A percentile compares a stretch with the other conserved stretches of the same genome.
Evolutionary conservation across 305 asterid genomes (phyloP).

Genomic region (Fraxinus latifolia): DNA sequence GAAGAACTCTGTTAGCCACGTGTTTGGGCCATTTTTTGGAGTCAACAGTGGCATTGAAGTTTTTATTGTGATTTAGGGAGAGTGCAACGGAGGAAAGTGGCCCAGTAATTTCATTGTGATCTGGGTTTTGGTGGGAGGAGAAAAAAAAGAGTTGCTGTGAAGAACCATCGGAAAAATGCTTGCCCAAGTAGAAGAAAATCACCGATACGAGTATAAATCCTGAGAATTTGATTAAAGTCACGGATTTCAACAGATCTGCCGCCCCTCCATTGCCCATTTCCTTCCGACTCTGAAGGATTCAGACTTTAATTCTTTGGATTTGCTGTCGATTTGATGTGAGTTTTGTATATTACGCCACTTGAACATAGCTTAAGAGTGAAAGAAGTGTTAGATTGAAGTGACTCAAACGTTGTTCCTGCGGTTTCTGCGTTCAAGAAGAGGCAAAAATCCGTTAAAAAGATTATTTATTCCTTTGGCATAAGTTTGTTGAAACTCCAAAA

Average conservation of each 20-base stretch:
- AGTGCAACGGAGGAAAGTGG: constrained; percentile 30
- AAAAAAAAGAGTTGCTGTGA: constrained; percentile 61
- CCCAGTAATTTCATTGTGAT: neutral
- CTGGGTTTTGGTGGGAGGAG: constrained; percentile 48
- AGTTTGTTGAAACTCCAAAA: no score
- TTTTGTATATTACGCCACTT: neutral
- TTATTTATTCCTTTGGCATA: no score
- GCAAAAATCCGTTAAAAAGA: no score
- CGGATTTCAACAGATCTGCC: constrained; percentile 54
- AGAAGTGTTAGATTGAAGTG: neutral
- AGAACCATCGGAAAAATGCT: constrained; percentile 58
- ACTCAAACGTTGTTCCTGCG: constrained; percentile 1
- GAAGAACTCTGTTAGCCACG: no score
- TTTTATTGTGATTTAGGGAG: constrained; percentile 54
- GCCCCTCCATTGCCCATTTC: constrained; percentile 39
- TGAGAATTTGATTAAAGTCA: constrained; percentile 46
- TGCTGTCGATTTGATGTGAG: neutral
- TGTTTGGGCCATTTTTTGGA: no score
- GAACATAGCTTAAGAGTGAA: neutral
- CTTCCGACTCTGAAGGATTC: constrained; percentile 32
- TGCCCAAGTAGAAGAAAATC: constrained; percentile 70
- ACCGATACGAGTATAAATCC: constrained; percentile 48
- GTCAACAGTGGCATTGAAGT: constrained; percentile 34
- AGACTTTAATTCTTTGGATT: constrained; percentile 20
- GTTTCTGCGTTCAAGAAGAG: neutral